These are phyloP conservation scores for Tetracladium setigerum DNA, from an alignment of 495 filamentous ascomycete genomes.

Conservation along the genomic window DNA sequence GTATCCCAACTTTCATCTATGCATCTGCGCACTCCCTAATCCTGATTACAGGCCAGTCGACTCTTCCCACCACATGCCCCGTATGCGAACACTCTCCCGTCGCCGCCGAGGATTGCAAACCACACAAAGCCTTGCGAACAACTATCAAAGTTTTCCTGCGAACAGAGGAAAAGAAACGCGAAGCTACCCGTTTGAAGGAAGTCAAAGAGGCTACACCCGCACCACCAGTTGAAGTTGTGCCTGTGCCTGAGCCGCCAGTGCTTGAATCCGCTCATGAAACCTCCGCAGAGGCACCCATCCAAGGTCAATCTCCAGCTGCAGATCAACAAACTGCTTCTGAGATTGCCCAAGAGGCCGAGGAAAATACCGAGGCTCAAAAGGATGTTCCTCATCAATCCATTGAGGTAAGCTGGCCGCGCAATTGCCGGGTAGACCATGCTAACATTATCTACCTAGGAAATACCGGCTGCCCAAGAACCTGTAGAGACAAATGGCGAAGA, in stretches of 20 bases:
- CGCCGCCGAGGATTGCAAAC: conserved; percentile 75
- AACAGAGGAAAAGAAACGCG: conserved; percentile 80
- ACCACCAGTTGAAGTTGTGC: conserved; percentile 29
- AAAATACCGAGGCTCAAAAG: conserved; percentile 5
- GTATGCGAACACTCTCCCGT: conserved; percentile 89
- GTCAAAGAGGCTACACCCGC: conserved; percentile 33
- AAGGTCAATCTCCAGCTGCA: conserved; percentile 2
- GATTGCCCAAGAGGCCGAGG: neutral
- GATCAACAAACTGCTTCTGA: conserved; percentile 1
- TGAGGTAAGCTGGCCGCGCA: conserved; percentile 23
- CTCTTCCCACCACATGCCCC: conserved; percentile 73
- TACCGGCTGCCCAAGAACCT: conserved; percentile 20
- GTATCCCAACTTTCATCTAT: conserved; percentile 21
- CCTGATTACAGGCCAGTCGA: conserved; percentile 56
- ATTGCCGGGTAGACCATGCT: neutral
- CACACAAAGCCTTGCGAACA: conserved; percentile 78
- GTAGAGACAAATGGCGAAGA: conserved; percentile 14
- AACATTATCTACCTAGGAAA: conserved; percentile 14
- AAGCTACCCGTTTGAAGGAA: conserved; percentile 22
- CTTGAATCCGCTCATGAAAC: neutral
- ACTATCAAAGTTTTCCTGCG: conserved; percentile 85
- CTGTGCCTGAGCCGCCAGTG: conserved; percentile 16
- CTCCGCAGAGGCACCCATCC: conserved; percentile 6
- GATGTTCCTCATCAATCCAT: conserved; percentile 36
- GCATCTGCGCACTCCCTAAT: neutral